Evolutionary conservation across 768 basidiomycete genomes (phyloP), one percentile per base, ranked within the genome.

Genomic region (Calocybe gangraenosa): DNA sequence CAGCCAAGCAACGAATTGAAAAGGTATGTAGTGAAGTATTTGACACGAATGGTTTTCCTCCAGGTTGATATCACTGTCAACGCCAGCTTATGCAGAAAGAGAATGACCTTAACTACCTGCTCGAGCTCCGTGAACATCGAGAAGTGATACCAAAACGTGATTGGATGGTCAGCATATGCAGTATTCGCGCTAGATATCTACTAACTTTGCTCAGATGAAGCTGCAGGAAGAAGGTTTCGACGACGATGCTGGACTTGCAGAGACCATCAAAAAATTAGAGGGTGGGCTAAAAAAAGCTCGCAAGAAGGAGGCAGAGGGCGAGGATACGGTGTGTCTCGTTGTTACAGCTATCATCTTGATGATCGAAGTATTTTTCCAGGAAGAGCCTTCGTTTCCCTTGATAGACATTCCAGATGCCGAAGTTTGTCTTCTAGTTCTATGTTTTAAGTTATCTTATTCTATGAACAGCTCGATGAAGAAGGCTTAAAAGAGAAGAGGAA

Each of bases 401-500:
- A 71, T 95, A n/a, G 92, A 96, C 56, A 73, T 87, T 2, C 92
- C 93, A 0, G 96, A 99, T 63, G 83, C 79, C 5, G 87, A 95
- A 47, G 85, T 93, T 51, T 50, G 72, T 56, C 1, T n/a, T 39
- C 33, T n/a, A n/a, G 23, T 21, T 20, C 18, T 42, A 41, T n/a
- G 22, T 13, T 20, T 30, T 17, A 25, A 21, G 34, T 36, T 28
- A 3, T 42, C 22, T 36, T 19, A 25, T n/a, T 19, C 28, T 33
- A 4, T 28, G 22, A 31, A 42, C 47, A 91, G 86, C 74, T 92
- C 7, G 89, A 91, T 55, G 94, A 98, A 58, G 93, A 95, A 32
- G 76, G 82, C 19, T 61, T 97, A 28, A 97, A 90, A 61, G 96
- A 99, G 65, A 99, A 98, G 70, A 84, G 83, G 58, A 89, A 86